Base-by-base conservation (phyloP, 176 grass and related monocot species). In the Coix lacrymajobi region DNA sequence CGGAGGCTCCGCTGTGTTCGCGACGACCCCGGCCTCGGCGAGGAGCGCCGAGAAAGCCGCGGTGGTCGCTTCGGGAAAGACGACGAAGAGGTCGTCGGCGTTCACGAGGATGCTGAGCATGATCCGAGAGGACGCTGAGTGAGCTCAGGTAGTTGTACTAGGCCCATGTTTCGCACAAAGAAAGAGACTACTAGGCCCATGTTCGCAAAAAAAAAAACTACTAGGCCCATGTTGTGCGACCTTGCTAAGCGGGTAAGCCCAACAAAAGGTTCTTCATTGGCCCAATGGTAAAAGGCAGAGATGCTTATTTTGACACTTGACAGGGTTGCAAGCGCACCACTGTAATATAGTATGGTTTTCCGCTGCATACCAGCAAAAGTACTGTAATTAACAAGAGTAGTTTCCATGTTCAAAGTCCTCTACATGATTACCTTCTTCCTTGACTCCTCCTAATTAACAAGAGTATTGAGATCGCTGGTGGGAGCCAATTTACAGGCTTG, bases 31-130 rank as follows among this genome's bases (percentile, higher is more conserved):
- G 37, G 62, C 14, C 16, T 16, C 37, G 9, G 38, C 38, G 76
- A 63, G 16, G 12, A 16, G 54, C 12, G 33, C 12, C 52, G 54
- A 16, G 13, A 26, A 25, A 3, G 54, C 16, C n/a, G 7, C 22
- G 32, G 49, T 33, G 46, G 46, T 56, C 8, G 58, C 57, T 4
- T 3, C 4, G 20, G 24, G 20, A 7, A 38, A 13, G 66, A 6
- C 34, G n/a, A n/a, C n/a, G 6, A 20, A 51, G 34, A 24, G 22
- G 4, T 10, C n/a, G 57, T 43, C 75, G 24, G 14, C 56, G 25
- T 9, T 44, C 37, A 78, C 17, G 38, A 62, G 75, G 57, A 39
- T 60, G 58, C 17, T 82, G 65, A 60, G 79, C 79, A 52, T 69
- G n/a, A 43, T 70, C 1, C 28, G 30, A 7, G 69, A 82, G n/a